These are phyloP conservation scores for Austropuccinia psidii DNA, from an alignment of 1,284 basidiomycete species.

Conservation along the genomic window DNA sequence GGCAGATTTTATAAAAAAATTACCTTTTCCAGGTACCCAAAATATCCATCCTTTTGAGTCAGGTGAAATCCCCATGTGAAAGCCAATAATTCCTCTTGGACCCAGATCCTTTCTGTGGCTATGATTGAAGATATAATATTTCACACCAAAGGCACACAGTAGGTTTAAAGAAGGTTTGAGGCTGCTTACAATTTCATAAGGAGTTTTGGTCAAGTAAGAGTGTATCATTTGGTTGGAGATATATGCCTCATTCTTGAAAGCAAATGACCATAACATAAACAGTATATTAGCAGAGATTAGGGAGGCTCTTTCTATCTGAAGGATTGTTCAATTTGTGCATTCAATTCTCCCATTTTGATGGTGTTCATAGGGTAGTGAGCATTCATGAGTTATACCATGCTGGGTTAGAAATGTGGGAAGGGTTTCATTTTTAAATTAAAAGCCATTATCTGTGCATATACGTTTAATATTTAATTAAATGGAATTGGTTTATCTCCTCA, in stretches of 20 bases:
- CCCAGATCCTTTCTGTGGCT: not conserved
- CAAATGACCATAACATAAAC: not conserved
- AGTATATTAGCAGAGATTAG: not conserved
- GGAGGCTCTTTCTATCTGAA: not conserved
- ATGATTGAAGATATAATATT: not conserved
- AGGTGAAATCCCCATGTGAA: too few species aligned
- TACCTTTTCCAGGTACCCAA: too few species aligned
- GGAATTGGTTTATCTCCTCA: not conserved
- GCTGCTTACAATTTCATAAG: not conserved
- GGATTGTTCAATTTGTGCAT: not conserved
- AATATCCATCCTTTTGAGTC: too few species aligned
- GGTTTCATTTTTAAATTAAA: not conserved
- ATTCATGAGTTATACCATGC: not conserved
- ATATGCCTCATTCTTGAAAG: not conserved
- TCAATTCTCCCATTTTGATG: constrained; percentile 13
- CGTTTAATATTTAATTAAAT: not conserved
- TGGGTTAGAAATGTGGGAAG: not conserved
- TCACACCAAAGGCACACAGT: not conserved
- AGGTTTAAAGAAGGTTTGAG: too few species aligned
- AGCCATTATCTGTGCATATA: not conserved
- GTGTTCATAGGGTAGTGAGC: not conserved
- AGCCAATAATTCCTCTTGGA: too few species aligned
- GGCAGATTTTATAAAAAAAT: too few species aligned
- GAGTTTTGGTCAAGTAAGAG: not conserved
- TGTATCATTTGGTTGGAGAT: not conserved